Evolutionary conservation across 1,139 yeast species (phyloP).

Genomic region (Citeromyces siamensis): DNA sequence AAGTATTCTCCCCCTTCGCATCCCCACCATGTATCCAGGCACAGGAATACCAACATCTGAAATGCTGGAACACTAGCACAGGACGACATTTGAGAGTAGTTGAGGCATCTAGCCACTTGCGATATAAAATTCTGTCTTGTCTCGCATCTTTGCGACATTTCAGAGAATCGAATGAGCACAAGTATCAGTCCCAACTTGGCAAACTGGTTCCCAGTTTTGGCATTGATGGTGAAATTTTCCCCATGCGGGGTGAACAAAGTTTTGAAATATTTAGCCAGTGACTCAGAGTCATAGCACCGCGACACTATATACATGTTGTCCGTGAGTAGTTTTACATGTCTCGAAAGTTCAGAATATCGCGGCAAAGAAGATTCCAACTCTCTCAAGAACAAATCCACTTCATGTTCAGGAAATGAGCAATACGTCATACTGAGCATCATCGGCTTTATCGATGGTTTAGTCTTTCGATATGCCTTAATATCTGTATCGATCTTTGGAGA

Average conservation of each 20-base stretch:
- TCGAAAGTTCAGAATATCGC: not conserved
- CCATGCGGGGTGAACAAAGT: not conserved
- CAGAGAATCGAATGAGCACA: not conserved
- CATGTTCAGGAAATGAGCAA: not conserved
- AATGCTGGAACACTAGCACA: conserved; percentile 3
- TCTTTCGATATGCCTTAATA: not conserved
- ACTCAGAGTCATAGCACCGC: not conserved
- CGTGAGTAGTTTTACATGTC: not conserved
- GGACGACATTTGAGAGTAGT: not conserved
- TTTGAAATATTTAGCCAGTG: not conserved
- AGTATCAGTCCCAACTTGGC: not conserved
- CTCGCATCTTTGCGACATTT: not conserved
- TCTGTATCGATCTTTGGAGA: not conserved
- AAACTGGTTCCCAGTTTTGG: not conserved
- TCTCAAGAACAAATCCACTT: not conserved
- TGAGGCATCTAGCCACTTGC: not conserved
- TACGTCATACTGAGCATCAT: not conserved
- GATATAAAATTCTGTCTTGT: not conserved
- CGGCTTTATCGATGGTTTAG: not conserved
- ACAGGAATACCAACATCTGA: not conserved
- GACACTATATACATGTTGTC: not conserved
- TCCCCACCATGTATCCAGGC: not conserved
- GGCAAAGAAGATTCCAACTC: not conserved
- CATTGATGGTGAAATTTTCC: not conserved
- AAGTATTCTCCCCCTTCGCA: not conserved